These are phyloP conservation scores for Aureobasidium sp. DNA, from an alignment of 2,329 filamentous ascomycete genomes.

Conservation along the genomic window DNA sequence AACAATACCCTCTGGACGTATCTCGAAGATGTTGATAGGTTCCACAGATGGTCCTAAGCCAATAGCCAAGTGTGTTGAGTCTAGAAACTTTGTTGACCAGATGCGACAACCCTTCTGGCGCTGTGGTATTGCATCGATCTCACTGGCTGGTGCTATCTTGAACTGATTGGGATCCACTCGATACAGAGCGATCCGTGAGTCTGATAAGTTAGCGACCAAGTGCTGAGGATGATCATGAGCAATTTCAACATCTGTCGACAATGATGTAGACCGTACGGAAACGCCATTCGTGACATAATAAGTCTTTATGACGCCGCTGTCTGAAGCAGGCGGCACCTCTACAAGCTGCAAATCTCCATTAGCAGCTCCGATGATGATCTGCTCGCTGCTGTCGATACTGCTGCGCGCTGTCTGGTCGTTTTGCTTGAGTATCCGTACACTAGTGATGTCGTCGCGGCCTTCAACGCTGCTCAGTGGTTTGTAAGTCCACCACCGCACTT, in stretches of 20 bases:
- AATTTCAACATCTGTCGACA: constrained; percentile 31
- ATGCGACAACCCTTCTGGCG: constrained; percentile 24
- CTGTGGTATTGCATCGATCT: constrained; percentile 26
- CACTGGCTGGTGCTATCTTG: constrained; percentile 32
- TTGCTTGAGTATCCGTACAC: constrained; percentile 46
- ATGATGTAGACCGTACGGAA: constrained; percentile 42
- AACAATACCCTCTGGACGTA: constrained; percentile 41
- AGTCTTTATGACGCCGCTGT: constrained; percentile 25
- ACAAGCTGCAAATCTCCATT: constrained; percentile 45
- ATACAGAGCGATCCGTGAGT: constrained; percentile 33
- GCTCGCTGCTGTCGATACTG: constrained; percentile 23
- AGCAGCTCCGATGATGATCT: constrained; percentile 50
- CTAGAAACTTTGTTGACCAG: constrained; percentile 50
- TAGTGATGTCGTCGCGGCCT: constrained; percentile 53
- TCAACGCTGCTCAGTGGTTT: constrained; percentile 45
- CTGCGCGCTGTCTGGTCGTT: constrained; percentile 26
- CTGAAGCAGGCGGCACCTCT: constrained; percentile 18
- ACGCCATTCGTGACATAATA: constrained; percentile 40
- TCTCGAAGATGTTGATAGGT: constrained; percentile 44
- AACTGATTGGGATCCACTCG: constrained; percentile 21
- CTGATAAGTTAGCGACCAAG: constrained; percentile 47
- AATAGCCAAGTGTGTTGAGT: constrained; percentile 44
- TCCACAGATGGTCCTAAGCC: constrained; percentile 40
- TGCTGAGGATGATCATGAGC: constrained; percentile 29
- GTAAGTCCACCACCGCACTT: constrained; percentile 44